A percentile compares a stretch with the other conserved stretches of the same genome.
phyloP scores from a whole-genome alignment of 331 rosid genomes.

The Malus hybrid region DNA sequence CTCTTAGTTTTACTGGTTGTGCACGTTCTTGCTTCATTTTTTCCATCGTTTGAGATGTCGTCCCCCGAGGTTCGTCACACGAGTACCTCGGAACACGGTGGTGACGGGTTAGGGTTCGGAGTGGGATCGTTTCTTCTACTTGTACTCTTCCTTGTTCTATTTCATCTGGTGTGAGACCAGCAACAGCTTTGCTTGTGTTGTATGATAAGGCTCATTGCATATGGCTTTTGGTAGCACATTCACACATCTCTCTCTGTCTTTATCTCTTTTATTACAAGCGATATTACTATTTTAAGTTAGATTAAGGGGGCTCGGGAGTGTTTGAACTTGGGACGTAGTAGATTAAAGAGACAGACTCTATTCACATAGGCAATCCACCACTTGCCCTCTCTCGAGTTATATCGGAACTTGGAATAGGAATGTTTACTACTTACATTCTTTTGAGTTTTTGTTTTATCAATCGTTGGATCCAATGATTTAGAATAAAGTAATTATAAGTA shows the following conservation, averaged over 20 bases:
- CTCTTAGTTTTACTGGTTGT: slow-evolving; percentile 7
- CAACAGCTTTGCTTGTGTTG: neutral
- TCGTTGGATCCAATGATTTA: no score
- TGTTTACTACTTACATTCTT: no score
- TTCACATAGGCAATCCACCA: no score
- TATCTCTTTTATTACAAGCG: neutral
- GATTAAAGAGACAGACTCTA: no score
- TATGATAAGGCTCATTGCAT: neutral
- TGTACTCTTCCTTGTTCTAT: slow-evolving; percentile 19
- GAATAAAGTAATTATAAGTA: no score
- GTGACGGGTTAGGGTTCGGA: slow-evolving; percentile 18
- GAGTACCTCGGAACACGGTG: neutral
- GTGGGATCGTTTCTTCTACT: slow-evolving; percentile 7
- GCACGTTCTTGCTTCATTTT: neutral
- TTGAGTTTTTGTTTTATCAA: no score
- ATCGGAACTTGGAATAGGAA: no score
- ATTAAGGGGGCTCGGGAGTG: no score
- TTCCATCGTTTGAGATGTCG: slow-evolving; percentile 1
- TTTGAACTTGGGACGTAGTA: neutral
- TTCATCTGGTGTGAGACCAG: slow-evolving; percentile 6
- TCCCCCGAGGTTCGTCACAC: neutral
- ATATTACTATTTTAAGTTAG: no score
- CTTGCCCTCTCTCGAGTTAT: no score
- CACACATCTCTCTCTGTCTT: neutral
- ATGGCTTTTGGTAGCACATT: neutral